Base-by-base conservation (phyloP, 2,329 filamentous ascomycete genomes). In the Aspergillus quadrilineatus region DNA sequence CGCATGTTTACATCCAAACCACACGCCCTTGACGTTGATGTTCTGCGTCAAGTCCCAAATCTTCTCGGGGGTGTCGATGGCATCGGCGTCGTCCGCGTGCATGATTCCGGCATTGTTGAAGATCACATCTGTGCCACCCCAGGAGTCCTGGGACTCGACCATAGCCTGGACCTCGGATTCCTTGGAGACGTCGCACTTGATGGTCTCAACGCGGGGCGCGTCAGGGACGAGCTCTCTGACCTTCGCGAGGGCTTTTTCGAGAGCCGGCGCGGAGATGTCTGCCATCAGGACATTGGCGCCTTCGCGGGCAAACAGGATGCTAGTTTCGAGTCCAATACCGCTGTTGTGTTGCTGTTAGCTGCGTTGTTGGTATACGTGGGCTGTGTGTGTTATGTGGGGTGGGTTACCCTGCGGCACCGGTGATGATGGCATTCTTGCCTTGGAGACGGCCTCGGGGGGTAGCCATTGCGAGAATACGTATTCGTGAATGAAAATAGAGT, bases 41-140 rank as follows among this genome's bases (percentile, higher is more conserved):
- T 85, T 87, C 60, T 96, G 91, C 4, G 92, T 97, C 64, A 96
- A 79, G 69, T 97, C 91, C 92, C 92, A 97, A 79, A 97, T 92
- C 67, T 85, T 86, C 79, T 96, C 91, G 50, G 90, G 87, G 1
- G 92, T 96, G 72, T 88, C 84, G 72, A 95, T 79, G 48, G 92
- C 91, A 73, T 91, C 87, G 69, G 84, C 87, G 73, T 92, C 89
- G 56, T 88, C 81, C 47, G 85, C 87, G 78, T 96, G 92, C 92
- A 97, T 97, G 75, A 97, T 97, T 54, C 92, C 92, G 26, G 92
- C 92, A 74, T 97, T 97, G 85, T 97, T 97, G 86, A 96, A 97
- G 14, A 59, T 56, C 32, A 59, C 81, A 73, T 97, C 92, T 3
- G 94, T 77, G 44, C 92, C 92, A 69, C 92, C 92, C 89, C 90